Percentiles rank a stretch among this genome's conserved stretches.
phyloP scores from a whole-genome alignment of 345 rosid species.

The Bruguiera sexangula region DNA sequence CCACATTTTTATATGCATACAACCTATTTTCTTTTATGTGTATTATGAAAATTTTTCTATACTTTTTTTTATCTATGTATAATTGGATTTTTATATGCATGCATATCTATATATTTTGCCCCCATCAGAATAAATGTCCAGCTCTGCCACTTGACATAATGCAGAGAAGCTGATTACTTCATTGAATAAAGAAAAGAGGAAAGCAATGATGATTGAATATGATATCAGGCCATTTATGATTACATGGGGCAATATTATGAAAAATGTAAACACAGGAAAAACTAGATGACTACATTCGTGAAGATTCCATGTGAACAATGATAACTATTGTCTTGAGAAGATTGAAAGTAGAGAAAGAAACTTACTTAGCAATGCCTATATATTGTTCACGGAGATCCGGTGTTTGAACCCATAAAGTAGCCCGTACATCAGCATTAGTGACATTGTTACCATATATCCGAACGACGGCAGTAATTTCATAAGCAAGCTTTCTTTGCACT shows the following conservation, averaged over 20 bases:
- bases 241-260: background rate
- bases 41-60: too few species aligned
- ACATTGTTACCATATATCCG: conserved; percentile 64
- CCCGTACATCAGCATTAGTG: conserved; percentile 52
- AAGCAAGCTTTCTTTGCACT: conserved; percentile 70
- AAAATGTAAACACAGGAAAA: background rate
- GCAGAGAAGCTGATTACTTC: background rate
- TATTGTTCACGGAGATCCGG: conserved; percentile 72
- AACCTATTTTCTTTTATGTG: too few species aligned
- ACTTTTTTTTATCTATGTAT: too few species aligned
- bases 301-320: background rate
- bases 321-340: background rate
- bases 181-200: background rate
- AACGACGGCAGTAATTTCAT: conserved; percentile 65
- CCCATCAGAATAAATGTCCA: too few species aligned
- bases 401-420: conserved; percentile 72
- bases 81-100: too few species aligned
- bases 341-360: conserved; percentile 7
- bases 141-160: background rate
- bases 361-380: conserved; percentile 75
- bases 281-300: background rate
- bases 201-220: background rate
- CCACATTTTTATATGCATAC: too few species aligned
- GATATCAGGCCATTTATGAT: background rate
- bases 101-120: too few species aligned